Percentiles rank a stretch among this genome's conserved stretches.
phyloP scores from a whole-genome alignment of 2,329 filamentous ascomycete species.

The Monosporascus cannonballus region DNA sequence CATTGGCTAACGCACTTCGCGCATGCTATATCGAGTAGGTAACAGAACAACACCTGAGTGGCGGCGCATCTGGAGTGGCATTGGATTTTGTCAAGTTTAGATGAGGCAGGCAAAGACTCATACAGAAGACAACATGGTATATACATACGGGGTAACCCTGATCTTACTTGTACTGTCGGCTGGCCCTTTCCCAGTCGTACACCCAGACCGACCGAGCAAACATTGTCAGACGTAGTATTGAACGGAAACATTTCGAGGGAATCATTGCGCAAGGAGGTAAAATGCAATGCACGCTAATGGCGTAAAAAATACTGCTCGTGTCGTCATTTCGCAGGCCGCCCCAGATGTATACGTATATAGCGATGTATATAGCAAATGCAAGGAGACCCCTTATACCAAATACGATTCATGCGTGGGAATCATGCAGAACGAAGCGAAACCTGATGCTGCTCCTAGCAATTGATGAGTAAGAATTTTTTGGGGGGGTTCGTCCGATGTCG shows the following conservation, averaged over 20 bases:
- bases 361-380: no score
- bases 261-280: neutral
- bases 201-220: neutral
- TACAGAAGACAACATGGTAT: neutral
- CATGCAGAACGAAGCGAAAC: no score
- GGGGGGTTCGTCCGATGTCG: neutral
- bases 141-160: neutral
- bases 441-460: neutral
- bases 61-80: neutral
- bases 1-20: neutral
- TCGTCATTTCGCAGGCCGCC: no score
- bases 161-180: no score
- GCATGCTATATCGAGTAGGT: neutral
- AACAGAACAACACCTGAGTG: neutral
- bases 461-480: neutral
- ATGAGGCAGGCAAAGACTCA: neutral
- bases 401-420: no score
- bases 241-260: neutral
- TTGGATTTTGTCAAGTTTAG: neutral
- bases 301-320: no score
- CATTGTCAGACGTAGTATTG: neutral
- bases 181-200: no score
- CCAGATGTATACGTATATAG: no score
- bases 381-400: no score
- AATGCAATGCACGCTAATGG: neutral